Evolutionary conservation across 257 asterid species (phyloP), one percentile per base, ranked within the genome.

Genomic region (Primulina eburnea): DNA sequence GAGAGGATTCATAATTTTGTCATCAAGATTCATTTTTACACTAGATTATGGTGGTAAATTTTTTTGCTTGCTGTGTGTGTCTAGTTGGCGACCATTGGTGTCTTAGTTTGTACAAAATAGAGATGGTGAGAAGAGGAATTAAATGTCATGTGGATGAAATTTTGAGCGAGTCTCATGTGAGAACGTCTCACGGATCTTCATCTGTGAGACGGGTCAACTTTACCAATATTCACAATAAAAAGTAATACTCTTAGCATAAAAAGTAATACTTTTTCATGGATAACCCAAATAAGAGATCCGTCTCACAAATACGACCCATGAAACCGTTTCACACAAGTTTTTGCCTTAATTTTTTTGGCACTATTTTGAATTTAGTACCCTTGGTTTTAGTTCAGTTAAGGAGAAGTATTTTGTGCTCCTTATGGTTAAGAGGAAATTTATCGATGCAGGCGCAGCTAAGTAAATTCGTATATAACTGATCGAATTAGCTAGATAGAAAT

Each of bases 1-100:
- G 37, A 43, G 55, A 58, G 57, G 57, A 43, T 58, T 18, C 40
- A 17, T 60, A 56, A 61, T 59, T 57, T 24, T 72, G 40, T 65
- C 53, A 38, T 64, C 63, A 32, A 40, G 20, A 18, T 68, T 69
- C 60, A 10, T 21, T 72, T 50, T 18, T 30, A 14, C n/a, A 14
- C 9, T 43, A 0, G 0, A 16, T 11, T n/a, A 10, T 5, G 53
- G 62, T 55, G 30, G 60, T 68, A 30, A 53, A 24, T 8, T 24
- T 24, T 50, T 14, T 64, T 62, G 20, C 9, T 47, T 67, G 34
- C 12, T 62, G 32, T 56, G 60, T 57, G 58, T 52, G 16, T 62
- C 1, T 35, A 28, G 10, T 26, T 43, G 29, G n/a, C 28, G 20
- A 12, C 37, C 18, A 34, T 34, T 33, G 17, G 30, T 71, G 38